phyloP scores from a whole-genome alignment of 2,329 filamentous ascomycete species.

The Exophiala lecanii-corni region DNA sequence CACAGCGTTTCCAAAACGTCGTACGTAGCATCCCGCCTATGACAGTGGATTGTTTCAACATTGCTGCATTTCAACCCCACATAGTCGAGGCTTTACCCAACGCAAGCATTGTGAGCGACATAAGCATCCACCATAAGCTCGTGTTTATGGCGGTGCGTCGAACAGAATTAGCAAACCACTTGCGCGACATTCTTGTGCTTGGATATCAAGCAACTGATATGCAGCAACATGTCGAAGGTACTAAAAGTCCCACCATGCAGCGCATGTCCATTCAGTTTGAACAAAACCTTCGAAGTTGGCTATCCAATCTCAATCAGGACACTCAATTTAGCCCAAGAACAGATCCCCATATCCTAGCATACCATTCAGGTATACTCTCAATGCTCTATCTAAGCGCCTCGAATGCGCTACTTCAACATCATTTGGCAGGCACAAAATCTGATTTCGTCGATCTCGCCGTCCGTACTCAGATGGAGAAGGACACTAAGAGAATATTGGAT shows the following conservation, averaged over 20 bases:
- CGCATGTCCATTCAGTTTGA: slow-evolving; percentile 1
- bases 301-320: neutral
- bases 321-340: neutral
- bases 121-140: neutral
- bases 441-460: neutral
- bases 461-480: slow-evolving; percentile 1
- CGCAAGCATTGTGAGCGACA: neutral
- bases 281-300: slow-evolving; percentile 1
- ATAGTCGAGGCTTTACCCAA: neutral
- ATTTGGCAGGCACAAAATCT: neutral
- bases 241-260: neutral
- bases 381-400: slow-evolving; percentile 5
- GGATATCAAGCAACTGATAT: neutral
- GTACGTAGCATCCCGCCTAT: slow-evolving; percentile 93
- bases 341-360: neutral
- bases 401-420: slow-evolving; percentile 1
- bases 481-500: neutral
- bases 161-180: neutral
- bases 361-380: neutral
- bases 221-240: no score
- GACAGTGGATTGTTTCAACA: slow-evolving; percentile 75
- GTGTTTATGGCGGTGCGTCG: neutral
- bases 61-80: slow-evolving; percentile 53
- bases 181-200: neutral
- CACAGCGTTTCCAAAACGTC: slow-evolving; percentile 84